phyloP scores from a whole-genome alignment of 1,139 yeast genomes.

The Magnusiomyces clavatus region DNA sequence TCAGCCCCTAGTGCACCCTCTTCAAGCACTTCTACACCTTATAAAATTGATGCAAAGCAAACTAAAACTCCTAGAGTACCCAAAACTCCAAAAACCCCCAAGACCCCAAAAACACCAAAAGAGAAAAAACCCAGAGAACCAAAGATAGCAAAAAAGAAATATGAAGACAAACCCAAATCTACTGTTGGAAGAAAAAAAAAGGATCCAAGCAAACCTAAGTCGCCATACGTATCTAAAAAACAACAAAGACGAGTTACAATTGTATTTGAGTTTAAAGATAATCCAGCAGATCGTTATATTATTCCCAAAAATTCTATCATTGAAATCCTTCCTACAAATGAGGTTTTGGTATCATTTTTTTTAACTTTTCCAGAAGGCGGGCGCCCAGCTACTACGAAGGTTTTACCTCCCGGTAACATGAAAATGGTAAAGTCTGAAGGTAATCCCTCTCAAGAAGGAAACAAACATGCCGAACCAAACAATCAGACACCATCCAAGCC shows the following conservation, averaged over 20 bases:
- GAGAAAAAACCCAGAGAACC: constrained; percentile 14
- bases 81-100: constrained; percentile 16
- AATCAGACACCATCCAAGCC: no score
- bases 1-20: not conserved
- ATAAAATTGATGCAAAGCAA: no score
- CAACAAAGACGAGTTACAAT: constrained; percentile 56
- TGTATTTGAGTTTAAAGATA: constrained; percentile 78
- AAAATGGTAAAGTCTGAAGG: not conserved
- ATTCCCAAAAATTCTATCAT: constrained; percentile 71
- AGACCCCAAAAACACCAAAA: constrained; percentile 21
- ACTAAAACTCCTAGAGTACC: constrained; percentile 11
- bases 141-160: constrained; percentile 12
- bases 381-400: constrained; percentile 5
- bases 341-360: constrained; percentile 56
- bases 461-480: no score
- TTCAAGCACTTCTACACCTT: not conserved
- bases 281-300: constrained; percentile 62
- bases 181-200: constrained; percentile 12
- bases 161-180: constrained; percentile 6
- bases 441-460: no score
- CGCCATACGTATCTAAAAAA: constrained; percentile 22
- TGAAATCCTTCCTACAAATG: constrained; percentile 49
- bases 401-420: constrained; percentile 10
- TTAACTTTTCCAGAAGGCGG: constrained; percentile 34
- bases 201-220: constrained; percentile 16